Evolutionary conservation across 2,329 filamentous ascomycete species (phyloP).

Genomic region (Aspergillus sp.): DNA sequence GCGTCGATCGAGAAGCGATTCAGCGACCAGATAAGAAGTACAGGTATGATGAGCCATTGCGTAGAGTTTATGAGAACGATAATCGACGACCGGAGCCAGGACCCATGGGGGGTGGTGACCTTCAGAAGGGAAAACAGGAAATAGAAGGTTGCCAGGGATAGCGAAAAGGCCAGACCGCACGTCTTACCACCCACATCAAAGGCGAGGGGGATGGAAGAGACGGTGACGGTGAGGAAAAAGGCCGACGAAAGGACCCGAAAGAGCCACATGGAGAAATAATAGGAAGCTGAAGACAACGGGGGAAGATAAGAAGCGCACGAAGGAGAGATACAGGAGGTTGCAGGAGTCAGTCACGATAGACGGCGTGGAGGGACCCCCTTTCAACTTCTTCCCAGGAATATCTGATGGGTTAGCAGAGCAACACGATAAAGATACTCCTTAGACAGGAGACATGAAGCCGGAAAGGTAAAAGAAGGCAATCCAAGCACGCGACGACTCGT

Average conservation of each 20-base stretch:
- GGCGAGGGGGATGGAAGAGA: constrained; percentile 92
- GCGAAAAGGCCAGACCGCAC: constrained; percentile 88
- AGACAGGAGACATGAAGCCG: no score
- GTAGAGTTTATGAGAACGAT: constrained; percentile 65
- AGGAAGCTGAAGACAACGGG: constrained; percentile 21
- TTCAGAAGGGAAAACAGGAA: constrained; percentile 78
- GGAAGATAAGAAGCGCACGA: constrained; percentile 6
- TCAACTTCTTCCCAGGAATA: no score
- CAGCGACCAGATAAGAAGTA: constrained; percentile 87
- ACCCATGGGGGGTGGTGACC: constrained; percentile 73
- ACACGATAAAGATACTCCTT: no score
- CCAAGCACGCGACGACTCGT: constrained; percentile 1
- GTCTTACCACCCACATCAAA: constrained; percentile 97
- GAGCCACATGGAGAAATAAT: constrained; percentile 65
- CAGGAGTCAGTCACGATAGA: not conserved
- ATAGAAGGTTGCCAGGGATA: constrained; percentile 86
- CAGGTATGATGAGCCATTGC: constrained; percentile 83
- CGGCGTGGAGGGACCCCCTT: no score
- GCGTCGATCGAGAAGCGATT: constrained; percentile 92
- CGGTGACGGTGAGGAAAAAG: constrained; percentile 83
- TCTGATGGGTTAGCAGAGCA: no score
- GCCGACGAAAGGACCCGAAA: constrained; percentile 74
- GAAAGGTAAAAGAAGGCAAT: no score
- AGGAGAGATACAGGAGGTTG: constrained; percentile 1
- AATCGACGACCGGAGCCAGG: constrained; percentile 68